phyloP scores from a whole-genome alignment of 2,329 filamentous ascomycete species.

The Zasmidium cellare region DNA sequence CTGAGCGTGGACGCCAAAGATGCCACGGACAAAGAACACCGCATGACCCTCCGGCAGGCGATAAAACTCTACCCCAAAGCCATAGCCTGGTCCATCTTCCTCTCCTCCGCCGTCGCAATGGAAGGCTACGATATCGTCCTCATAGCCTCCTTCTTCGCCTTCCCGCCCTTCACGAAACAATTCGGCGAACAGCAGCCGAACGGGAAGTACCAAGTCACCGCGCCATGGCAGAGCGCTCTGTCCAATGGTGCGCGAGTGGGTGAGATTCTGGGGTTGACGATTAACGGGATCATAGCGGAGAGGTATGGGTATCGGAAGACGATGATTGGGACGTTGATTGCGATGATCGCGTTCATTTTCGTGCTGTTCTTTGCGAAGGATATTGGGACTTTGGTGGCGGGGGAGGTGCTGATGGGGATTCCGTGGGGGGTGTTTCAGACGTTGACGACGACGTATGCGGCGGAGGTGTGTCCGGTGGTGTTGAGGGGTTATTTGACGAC shows the following conservation, averaged over 20 bases:
- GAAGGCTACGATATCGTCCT: conserved; percentile 43
- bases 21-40: conserved; percentile 26
- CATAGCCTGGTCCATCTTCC: conserved; percentile 38
- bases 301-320: conserved; percentile 45
- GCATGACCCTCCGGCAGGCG: conserved; percentile 37
- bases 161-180: conserved; percentile 29
- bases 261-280: conserved; percentile 65
- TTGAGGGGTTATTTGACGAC: conserved; percentile 59
- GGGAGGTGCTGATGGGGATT: conserved; percentile 33
- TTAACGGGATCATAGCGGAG: conserved; percentile 67
- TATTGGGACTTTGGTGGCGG: conserved; percentile 29
- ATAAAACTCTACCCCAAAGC: conserved; percentile 36
- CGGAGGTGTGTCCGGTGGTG: conserved; percentile 61
- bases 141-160: conserved; percentile 37
- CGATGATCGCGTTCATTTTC: conserved; percentile 56
- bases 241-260: conserved; percentile 58
- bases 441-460: conserved; percentile 61
- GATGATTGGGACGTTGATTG: conserved; percentile 58
- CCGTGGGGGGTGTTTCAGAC: conserved; percentile 32
- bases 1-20: conserved; percentile 4
- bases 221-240: conserved; percentile 59
- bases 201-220: conserved; percentile 49
- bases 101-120: conserved; percentile 42
- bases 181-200: conserved; percentile 41
- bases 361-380: conserved; percentile 43